Percentiles rank a stretch among this genome's conserved stretches.
Conservation (phyloP, 208 protist species). For the Trypanosoma cruzi region DNA sequence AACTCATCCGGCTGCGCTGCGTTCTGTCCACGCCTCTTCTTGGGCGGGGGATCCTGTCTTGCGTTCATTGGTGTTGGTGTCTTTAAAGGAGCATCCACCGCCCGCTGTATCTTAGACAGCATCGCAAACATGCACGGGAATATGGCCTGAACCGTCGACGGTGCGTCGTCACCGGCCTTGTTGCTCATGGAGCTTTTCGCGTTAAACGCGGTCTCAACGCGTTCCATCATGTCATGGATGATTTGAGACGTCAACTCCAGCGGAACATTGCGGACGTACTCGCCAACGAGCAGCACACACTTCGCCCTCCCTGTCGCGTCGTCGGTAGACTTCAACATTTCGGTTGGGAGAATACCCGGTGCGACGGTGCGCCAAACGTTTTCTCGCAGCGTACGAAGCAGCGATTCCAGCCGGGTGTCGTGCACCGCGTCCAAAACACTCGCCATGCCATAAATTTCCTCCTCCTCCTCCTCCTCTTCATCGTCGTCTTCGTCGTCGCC, state of each 20-base stretch:
- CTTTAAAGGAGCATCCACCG: slow-evolving; percentile 55
- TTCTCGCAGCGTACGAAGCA: slow-evolving; percentile 54
- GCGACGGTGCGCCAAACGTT: slow-evolving; percentile 68
- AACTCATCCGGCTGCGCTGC: slow-evolving; percentile 25
- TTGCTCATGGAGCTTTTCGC: background rate
- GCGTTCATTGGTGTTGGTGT: slow-evolving; percentile 1
- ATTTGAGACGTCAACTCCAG: slow-evolving; percentile 83
- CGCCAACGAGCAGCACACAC: slow-evolving; percentile 70
- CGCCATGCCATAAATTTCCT: slow-evolving; percentile 81
- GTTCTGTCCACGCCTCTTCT: slow-evolving; percentile 23
- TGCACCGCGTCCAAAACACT: slow-evolving; percentile 71
- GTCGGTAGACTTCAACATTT: slow-evolving; percentile 51
- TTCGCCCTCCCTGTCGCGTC: slow-evolving; percentile 38
- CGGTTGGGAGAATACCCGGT: slow-evolving; percentile 65
- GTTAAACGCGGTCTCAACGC: slow-evolving; percentile 38
- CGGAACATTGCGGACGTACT: slow-evolving; percentile 88
- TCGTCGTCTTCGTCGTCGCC: slow-evolving; percentile 49
- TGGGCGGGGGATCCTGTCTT: slow-evolving; percentile 3
- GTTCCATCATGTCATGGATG: slow-evolving; percentile 53
- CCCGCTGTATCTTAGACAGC: slow-evolving; percentile 88
- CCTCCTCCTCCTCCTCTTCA: slow-evolving; percentile 57
- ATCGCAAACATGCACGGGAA: slow-evolving; percentile 77
- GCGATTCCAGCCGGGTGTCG: slow-evolving; percentile 36
- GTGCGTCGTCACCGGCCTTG: background rate
- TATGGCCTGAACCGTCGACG: slow-evolving; percentile 34